phyloP scores from a whole-genome alignment of 495 filamentous ascomycete genomes.

The Glonium stellatum region DNA sequence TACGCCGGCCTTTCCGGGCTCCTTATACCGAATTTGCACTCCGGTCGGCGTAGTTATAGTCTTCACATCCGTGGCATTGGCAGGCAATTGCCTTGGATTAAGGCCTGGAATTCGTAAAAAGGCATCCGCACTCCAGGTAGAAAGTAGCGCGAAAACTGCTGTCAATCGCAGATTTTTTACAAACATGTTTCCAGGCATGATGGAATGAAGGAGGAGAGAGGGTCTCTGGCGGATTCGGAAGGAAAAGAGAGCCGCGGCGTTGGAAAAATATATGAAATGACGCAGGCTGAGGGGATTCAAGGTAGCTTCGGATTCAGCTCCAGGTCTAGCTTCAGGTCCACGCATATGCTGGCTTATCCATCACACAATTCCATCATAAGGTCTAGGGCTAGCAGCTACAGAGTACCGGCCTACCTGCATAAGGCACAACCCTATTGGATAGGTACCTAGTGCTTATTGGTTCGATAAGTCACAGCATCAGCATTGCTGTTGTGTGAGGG shows the following conservation, averaged over 20 bases:
- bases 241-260: not conserved
- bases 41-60: constrained; percentile 52
- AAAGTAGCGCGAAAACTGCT: not conserved
- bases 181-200: not conserved
- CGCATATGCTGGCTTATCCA: not conserved
- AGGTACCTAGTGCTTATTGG: not conserved
- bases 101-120: not conserved
- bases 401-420: not conserved
- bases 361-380: not conserved
- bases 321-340: not conserved
- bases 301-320: not conserved
- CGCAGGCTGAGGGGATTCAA: not conserved
- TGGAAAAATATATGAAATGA: not conserved
- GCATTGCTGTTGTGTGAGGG: not conserved
- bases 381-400: not conserved
- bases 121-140: not conserved
- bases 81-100: constrained; percentile 5
- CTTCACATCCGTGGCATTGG: constrained; percentile 46
- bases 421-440: not conserved
- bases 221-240: not conserved
- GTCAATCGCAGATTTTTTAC: not conserved
- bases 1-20: constrained; percentile 42
- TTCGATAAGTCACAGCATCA: not conserved
- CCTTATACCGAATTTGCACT: constrained; percentile 46
- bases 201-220: too few relatives aligned